phyloP scores from a whole-genome alignment of 1,139 yeast species.

The Pneumocystis carinii region DNA sequence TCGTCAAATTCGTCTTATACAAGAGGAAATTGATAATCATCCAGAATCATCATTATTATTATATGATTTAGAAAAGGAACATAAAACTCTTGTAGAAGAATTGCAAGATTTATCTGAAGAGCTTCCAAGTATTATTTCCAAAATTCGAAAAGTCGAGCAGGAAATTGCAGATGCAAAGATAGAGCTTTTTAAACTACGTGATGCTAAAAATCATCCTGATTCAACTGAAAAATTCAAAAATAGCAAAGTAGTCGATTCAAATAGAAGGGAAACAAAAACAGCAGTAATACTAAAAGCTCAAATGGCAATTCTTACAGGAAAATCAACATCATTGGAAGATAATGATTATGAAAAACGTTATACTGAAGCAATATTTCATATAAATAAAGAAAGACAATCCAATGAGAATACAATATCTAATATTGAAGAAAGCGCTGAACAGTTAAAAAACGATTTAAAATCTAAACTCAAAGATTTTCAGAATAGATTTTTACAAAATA shows the following conservation, averaged over 20 bases:
- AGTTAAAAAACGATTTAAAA: conserved; percentile 49
- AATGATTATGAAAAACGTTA: conserved; percentile 42
- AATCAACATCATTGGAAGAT: conserved; percentile 31
- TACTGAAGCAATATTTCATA: conserved; percentile 39
- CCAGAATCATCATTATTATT: conserved; percentile 17
- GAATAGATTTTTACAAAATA: conserved; percentile 26
- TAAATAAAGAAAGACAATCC: conserved; percentile 43
- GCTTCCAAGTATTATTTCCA: conserved; percentile 53
- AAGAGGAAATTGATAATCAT: conserved; percentile 31
- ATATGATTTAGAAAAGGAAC: conserved; percentile 20
- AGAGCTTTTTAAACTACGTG: conserved; percentile 41
- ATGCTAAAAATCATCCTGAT: conserved; percentile 48
- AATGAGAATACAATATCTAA: conserved; percentile 47
- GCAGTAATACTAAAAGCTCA: conserved; percentile 65
- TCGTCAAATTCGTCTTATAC: conserved; percentile 41
- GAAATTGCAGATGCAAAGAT: conserved; percentile 55
- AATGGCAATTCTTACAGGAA: conserved; percentile 87
- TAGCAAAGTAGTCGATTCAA: conserved; percentile 71
- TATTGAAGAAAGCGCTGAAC: conserved; percentile 57
- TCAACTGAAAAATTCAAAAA: conserved; percentile 62
- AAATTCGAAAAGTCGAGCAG: conserved; percentile 47
- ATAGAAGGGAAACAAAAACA: conserved; percentile 61
- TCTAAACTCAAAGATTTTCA: conserved; percentile 23
- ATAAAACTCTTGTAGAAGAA: conserved; percentile 31
- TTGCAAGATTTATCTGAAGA: conserved; percentile 46